Conservation (phyloP, 805 yeast genomes). For the Teunomyces pallodes region DNA sequence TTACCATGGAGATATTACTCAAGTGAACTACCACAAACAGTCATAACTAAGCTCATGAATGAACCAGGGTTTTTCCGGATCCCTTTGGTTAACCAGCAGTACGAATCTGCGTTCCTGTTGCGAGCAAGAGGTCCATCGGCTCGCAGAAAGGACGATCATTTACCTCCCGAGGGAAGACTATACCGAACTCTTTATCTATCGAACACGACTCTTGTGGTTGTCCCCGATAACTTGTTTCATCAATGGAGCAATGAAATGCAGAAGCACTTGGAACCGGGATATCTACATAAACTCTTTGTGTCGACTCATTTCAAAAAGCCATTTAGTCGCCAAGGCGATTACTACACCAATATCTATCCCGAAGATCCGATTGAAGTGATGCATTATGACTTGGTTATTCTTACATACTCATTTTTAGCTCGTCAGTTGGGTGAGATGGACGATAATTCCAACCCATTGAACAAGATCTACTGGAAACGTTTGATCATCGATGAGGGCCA, state of each 20-base stretch:
- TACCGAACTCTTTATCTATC: slow-evolving; percentile 41
- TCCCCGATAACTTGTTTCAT: slow-evolving; percentile 63
- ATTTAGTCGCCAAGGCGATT: slow-evolving; percentile 10
- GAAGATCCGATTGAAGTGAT: slow-evolving; percentile 30
- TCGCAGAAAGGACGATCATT: slow-evolving; percentile 12
- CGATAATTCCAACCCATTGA: slow-evolving; percentile 32
- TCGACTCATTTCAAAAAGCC: slow-evolving; percentile 30
- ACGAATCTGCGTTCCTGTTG: slow-evolving; percentile 18
- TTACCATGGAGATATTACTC: slow-evolving; percentile 56
- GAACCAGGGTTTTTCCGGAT: slow-evolving; percentile 48
- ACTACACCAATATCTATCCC: slow-evolving; percentile 19
- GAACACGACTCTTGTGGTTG: slow-evolving; percentile 55
- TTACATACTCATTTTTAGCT: slow-evolving; percentile 48
- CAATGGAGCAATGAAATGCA: slow-evolving; percentile 63
- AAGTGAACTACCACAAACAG: slow-evolving; percentile 43
- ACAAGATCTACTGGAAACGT: slow-evolving; percentile 59
- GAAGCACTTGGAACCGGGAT: slow-evolving; percentile 48
- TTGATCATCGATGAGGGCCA: slow-evolving; percentile 78
- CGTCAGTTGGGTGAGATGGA: slow-evolving; percentile 29
- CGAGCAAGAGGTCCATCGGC: slow-evolving; percentile 17
- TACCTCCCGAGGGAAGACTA: slow-evolving; percentile 15
- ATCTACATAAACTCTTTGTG: slow-evolving; percentile 32
- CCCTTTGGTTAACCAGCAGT: slow-evolving; percentile 18
- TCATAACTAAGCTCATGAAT: slow-evolving; percentile 31
- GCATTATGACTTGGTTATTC: slow-evolving; percentile 51